Percentiles rank a stretch among this genome's conserved stretches.
These are phyloP conservation scores for Colletotrichum filicis DNA, from an alignment of 2,329 filamentous ascomycete species.

Conservation along the genomic window DNA sequence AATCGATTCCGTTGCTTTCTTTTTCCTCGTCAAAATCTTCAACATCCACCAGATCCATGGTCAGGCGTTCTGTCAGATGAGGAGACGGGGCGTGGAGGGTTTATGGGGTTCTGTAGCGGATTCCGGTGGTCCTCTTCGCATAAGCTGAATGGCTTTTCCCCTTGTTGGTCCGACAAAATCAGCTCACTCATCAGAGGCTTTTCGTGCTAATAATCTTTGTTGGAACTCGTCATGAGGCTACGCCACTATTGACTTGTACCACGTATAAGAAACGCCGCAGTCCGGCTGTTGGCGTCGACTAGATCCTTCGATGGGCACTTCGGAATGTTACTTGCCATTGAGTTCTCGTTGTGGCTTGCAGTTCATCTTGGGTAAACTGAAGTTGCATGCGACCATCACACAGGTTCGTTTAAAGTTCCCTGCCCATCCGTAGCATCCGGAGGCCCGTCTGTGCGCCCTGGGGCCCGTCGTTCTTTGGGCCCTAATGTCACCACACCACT, in stretches of 20 bases:
- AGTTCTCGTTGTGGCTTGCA: background rate
- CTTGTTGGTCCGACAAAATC: background rate
- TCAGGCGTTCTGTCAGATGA: background rate
- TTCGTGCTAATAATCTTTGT: background rate
- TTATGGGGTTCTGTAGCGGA: constrained; percentile 1
- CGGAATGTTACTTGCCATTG: background rate
- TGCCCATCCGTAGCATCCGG: constrained; percentile 3
- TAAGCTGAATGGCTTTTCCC: background rate
- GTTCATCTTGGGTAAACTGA: constrained; percentile 14
- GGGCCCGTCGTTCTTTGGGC: background rate
- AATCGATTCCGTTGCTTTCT: background rate
- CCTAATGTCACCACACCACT: background rate
- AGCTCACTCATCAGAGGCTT: background rate
- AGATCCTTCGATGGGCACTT: background rate
- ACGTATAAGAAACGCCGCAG: background rate
- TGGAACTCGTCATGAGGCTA: background rate
- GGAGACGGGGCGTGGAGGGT: background rate
- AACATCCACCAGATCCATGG: background rate
- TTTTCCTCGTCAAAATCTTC: background rate
- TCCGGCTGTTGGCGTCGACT: background rate
- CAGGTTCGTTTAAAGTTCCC: constrained; percentile 24
- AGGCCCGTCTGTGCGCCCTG: constrained; percentile 13
- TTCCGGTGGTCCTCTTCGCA: background rate
- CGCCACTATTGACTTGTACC: background rate
- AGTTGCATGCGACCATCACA: background rate